phyloP scores from a whole-genome alignment of 2,329 filamentous ascomycete genomes.

The Aspergillus alliaceus region DNA sequence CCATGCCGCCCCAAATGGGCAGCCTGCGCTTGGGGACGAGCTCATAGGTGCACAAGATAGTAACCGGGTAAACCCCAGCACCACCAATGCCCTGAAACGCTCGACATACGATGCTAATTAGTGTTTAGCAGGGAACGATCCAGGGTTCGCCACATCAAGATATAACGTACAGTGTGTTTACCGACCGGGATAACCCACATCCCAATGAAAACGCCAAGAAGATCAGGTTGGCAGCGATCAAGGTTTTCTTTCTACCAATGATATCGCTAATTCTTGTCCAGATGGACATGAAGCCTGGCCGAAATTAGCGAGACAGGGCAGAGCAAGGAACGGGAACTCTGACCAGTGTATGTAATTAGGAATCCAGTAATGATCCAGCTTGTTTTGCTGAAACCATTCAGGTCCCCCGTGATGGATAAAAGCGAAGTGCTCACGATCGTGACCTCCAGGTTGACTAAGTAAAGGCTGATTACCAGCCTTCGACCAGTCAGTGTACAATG shows the following conservation, averaged over 20 bases:
- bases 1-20: not conserved
- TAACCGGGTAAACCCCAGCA: conserved; percentile 3
- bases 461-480: conserved; percentile 30
- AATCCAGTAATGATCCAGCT: conserved; percentile 40
- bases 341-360: conserved; percentile 34
- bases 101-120: conserved; percentile 2
- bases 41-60: not conserved
- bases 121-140: not conserved
- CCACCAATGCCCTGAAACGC: conserved; percentile 5
- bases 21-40: not conserved
- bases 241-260: not conserved
- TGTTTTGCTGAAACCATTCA: conserved; percentile 32
- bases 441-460: conserved; percentile 34
- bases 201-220: conserved; percentile 5
- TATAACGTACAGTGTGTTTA: not conserved
- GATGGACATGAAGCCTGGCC: conserved; percentile 2
- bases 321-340: not conserved
- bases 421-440: conserved; percentile 38
- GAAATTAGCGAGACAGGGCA: not conserved
- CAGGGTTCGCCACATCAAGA: not conserved
- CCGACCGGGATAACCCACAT: not conserved
- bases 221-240: not conserved
- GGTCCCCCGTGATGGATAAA: conserved; percentile 32
- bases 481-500: not conserved
- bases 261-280: conserved; percentile 5